Evolutionary conservation across 2,329 filamentous ascomycete genomes (phyloP).

Genomic region (Furcasterigmium furcatum): DNA sequence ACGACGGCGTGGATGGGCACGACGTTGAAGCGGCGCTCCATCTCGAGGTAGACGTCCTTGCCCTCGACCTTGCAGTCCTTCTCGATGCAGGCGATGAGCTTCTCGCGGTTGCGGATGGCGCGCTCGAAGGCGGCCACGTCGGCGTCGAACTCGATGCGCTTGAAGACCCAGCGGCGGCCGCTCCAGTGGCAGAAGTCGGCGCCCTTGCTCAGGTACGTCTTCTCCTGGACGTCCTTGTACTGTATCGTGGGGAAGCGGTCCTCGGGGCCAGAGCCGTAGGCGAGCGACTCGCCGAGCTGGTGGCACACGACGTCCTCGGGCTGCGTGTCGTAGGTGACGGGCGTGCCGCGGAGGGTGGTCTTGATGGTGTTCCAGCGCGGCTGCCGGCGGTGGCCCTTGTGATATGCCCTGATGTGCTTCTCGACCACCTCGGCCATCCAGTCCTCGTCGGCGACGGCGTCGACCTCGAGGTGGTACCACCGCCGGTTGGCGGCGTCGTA

Average conservation of each 20-base stretch:
- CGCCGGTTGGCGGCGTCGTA: conserved; percentile 15
- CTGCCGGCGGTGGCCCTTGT: background rate
- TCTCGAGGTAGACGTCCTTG: conserved; percentile 7
- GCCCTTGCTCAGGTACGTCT: conserved; percentile 9
- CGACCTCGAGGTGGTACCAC: conserved; percentile 13
- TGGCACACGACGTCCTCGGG: conserved; percentile 3
- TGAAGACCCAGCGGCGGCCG: conserved; percentile 12
- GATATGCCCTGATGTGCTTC: conserved; percentile 8
- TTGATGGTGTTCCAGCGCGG: conserved; percentile 6
- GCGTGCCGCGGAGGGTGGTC: conserved; percentile 2
- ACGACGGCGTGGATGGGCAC: conserved; percentile 12
- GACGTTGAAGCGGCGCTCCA: conserved; percentile 10
- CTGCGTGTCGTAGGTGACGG: conserved; percentile 2
- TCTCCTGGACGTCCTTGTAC: conserved; percentile 3
- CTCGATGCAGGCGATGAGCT: conserved; percentile 5
- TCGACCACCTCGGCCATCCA: conserved; percentile 3
- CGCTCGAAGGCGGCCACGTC: conserved; percentile 8
- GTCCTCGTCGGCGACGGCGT: conserved; percentile 5
- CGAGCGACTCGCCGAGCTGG: conserved; percentile 4
- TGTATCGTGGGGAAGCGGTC: conserved; percentile 9
- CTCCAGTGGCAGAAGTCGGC: conserved; percentile 10
- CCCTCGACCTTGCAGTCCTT: background rate
- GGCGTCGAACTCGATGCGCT: conserved; percentile 16
- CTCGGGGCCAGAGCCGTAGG: conserved; percentile 4
- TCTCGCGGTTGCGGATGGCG: conserved; percentile 12